Percentiles rank a stretch among this genome's conserved stretches.
Conservation (phyloP, 768 basidiomycete species). For the Naganishia friedmannii region DNA sequence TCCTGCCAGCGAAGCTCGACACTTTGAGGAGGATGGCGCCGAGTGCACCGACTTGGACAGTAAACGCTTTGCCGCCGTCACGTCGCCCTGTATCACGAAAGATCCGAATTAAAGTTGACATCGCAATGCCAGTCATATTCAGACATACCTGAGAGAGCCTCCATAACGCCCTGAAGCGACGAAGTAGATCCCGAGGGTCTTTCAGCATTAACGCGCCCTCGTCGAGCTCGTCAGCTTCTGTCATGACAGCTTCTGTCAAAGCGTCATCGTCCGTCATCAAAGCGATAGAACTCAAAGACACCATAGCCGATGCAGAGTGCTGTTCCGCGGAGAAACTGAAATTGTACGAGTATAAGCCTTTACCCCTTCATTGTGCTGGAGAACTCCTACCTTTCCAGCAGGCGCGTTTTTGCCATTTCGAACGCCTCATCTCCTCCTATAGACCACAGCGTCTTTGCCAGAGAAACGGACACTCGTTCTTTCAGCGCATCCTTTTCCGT, state of each 20-base stretch:
- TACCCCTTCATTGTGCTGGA: neutral
- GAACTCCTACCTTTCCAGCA: conserved; percentile 75
- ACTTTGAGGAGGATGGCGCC: neutral
- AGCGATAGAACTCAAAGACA: conserved; percentile 82
- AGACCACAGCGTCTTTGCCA: conserved; percentile 83
- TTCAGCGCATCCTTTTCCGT: conserved; percentile 52
- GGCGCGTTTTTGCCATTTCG: conserved; percentile 71
- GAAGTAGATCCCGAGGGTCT: conserved; percentile 17
- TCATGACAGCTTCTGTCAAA: conserved; percentile 78
- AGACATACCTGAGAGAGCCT: conserved; percentile 21
- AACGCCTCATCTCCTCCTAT: conserved; percentile 69
- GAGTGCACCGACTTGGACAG: conserved; percentile 6
- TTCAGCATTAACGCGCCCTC: neutral
- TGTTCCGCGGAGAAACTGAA: conserved; percentile 71
- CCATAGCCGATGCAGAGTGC: conserved; percentile 76
- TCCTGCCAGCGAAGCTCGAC: neutral
- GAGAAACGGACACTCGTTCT: conserved; percentile 70
- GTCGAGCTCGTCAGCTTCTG: conserved; percentile 64
- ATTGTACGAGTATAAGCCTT: neutral
- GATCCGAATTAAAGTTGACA: neutral
- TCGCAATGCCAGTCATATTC: too few relatives aligned
- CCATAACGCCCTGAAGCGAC: conserved; percentile 8
- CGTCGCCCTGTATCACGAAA: conserved; percentile 8
- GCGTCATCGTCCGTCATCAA: conserved; percentile 66
- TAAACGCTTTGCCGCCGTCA: conserved; percentile 6